Conservation (phyloP, 1,284 basidiomycete species). For the Stygiomarasmius scandens region DNA sequence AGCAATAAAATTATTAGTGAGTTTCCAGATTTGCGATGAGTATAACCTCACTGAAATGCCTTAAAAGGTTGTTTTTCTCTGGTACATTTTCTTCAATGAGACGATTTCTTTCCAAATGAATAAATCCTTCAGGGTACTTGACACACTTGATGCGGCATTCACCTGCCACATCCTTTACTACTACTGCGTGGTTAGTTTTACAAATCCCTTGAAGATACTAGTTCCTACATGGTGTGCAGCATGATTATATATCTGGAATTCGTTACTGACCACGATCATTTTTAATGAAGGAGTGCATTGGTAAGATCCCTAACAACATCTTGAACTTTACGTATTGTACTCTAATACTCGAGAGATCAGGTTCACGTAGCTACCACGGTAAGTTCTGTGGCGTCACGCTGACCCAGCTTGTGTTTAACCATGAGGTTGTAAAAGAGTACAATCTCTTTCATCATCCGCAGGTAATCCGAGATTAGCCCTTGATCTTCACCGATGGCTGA, state of each 20-base stretch:
- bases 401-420: background rate
- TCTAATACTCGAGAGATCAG: background rate
- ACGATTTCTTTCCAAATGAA: background rate
- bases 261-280: background rate
- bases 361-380: background rate
- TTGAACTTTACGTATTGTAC: background rate
- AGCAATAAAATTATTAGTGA: background rate
- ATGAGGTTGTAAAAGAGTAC: background rate
- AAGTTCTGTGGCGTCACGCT: background rate
- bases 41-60: background rate
- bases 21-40: background rate
- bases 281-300: background rate
- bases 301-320: background rate
- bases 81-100: background rate
- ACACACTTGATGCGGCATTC: background rate
- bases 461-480: background rate
- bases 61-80: background rate
- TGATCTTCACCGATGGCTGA: background rate
- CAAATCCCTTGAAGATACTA: background rate
- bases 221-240: background rate
- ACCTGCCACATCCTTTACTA: background rate
- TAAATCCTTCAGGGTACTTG: background rate
- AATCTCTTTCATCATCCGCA: background rate
- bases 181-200: background rate
- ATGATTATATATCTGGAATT: background rate